Evolutionary conservation across 2,329 filamentous ascomycete species (phyloP).

Genomic region (Talaromyces sp.): DNA sequence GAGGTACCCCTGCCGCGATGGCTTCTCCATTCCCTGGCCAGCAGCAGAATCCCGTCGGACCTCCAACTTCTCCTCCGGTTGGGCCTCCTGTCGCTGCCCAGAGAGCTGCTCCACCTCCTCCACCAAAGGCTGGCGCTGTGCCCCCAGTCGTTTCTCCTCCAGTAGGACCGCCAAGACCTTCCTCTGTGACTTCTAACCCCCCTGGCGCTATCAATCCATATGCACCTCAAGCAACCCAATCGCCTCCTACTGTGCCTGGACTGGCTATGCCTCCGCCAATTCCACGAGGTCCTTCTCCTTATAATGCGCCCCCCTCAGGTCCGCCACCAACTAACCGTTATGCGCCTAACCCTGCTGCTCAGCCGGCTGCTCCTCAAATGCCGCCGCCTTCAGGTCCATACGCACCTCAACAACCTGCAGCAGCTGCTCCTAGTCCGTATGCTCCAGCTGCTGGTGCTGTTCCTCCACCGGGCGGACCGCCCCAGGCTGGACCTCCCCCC

Average conservation of each 20-base stretch:
- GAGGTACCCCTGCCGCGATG: conserved; percentile 62
- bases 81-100: conserved; percentile 53
- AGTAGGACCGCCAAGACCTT: conserved; percentile 41
- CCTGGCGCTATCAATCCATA: conserved; percentile 36
- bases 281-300: conserved; percentile 74
- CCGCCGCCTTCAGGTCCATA: conserved; percentile 52
- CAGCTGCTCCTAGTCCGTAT: conserved; percentile 36
- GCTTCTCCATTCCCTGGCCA: conserved; percentile 72
- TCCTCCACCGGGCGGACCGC: conserved; percentile 22
- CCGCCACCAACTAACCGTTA: conserved; percentile 71
- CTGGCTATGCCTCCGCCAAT: conserved; percentile 52
- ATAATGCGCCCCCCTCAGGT: conserved; percentile 70
- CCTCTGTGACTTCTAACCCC: conserved; percentile 18
- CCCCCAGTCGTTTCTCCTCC: conserved; percentile 67
- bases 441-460: conserved; percentile 25
- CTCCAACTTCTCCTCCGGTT: conserved; percentile 49
- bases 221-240: conserved; percentile 31
- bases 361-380: conserved; percentile 45
- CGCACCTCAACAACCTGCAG: conserved; percentile 47
- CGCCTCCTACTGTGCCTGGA: conserved; percentile 36
- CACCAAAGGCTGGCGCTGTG: conserved; percentile 68
- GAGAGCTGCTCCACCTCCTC: conserved; percentile 69
- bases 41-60: conserved; percentile 38
- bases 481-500: conserved; percentile 40
- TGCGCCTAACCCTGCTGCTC: conserved; percentile 60